Percentiles rank a stretch among this genome's conserved stretches.
phyloP scores from a whole-genome alignment of 805 yeast genomes.

The Candida rishiriensis region DNA sequence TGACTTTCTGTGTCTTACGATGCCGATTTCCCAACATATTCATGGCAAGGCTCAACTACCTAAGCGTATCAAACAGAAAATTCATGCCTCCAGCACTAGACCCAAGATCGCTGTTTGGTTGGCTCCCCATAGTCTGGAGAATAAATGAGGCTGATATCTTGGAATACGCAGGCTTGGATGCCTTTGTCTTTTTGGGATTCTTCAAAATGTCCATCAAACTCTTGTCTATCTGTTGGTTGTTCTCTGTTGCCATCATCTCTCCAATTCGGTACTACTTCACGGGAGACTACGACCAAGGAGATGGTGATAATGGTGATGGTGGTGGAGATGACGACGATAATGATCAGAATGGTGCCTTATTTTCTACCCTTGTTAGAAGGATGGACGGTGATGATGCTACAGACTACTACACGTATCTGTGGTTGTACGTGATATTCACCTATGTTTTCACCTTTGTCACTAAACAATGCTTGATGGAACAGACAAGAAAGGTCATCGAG shows the following conservation, averaged over 20 bases:
- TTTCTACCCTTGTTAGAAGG: neutral
- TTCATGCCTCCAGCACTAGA: slow-evolving; percentile 58
- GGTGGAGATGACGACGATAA: slow-evolving; percentile 25
- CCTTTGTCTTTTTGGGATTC: slow-evolving; percentile 85
- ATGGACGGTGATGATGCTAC: slow-evolving; percentile 14
- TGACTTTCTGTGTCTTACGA: slow-evolving; percentile 66
- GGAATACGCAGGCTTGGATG: slow-evolving; percentile 91
- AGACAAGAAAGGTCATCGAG: slow-evolving; percentile 67
- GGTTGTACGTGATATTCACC: slow-evolving; percentile 87
- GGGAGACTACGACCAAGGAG: slow-evolving; percentile 68
- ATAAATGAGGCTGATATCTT: slow-evolving; percentile 73
- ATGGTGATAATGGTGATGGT: slow-evolving; percentile 29
- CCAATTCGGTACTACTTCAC: slow-evolving; percentile 83
- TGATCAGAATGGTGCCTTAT: neutral
- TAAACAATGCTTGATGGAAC: slow-evolving; percentile 54
- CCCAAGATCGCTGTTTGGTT: slow-evolving; percentile 59
- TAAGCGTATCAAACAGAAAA: slow-evolving; percentile 34
- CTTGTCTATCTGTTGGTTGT: slow-evolving; percentile 56
- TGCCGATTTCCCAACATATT: slow-evolving; percentile 76
- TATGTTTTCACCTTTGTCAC: slow-evolving; percentile 76
- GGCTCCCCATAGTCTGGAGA: slow-evolving; percentile 65
- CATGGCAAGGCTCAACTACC: slow-evolving; percentile 66
- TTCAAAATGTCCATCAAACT: slow-evolving; percentile 83
- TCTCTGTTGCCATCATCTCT: slow-evolving; percentile 71
- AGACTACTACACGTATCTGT: slow-evolving; percentile 54